These are phyloP conservation scores for Euphorbia lathyris DNA, from an alignment of 345 rosid species.

Conservation along the genomic window DNA sequence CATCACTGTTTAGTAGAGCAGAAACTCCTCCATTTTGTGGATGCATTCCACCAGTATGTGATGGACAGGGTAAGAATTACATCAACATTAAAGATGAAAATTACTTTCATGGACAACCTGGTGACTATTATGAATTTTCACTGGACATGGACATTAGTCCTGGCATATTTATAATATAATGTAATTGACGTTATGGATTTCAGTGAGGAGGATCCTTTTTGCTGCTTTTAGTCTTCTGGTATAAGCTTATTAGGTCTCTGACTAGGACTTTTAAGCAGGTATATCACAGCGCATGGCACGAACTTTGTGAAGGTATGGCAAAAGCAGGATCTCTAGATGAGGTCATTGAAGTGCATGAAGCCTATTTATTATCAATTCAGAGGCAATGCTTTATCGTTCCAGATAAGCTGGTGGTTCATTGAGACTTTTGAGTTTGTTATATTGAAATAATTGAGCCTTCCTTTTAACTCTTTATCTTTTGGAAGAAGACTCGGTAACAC, in stretches of 20 bases:
- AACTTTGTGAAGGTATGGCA: conserved; percentile 84
- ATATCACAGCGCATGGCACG: conserved; percentile 95
- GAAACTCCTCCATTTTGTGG: conserved; percentile 97
- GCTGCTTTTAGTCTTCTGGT: neutral
- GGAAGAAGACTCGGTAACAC: neutral
- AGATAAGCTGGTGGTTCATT: conserved; percentile 73
- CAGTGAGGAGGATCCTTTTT: neutral
- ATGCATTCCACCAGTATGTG: conserved; percentile 98
- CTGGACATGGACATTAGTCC: neutral
- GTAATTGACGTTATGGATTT: neutral
- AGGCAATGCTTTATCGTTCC: conserved; percentile 97
- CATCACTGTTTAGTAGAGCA: conserved; percentile 92
- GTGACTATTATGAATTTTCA: neutral
- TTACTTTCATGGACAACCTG: conserved; percentile 5
- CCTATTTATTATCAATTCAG: conserved; percentile 86
- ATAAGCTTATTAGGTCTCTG: conserved; percentile 9
- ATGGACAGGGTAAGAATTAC: conserved; percentile 88
- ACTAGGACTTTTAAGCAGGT: conserved; percentile 54
- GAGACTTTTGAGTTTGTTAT: conserved; percentile 13
- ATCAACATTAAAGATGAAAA: conserved; percentile 5
- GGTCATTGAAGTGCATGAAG: conserved; percentile 94
- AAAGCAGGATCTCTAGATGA: conserved; percentile 91
- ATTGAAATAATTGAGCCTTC: neutral
- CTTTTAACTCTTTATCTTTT: conserved; percentile 12
- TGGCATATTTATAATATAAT: no score